Conservation (phyloP, 495 filamentous ascomycete genomes). For the Clavariopsis aquatica region DNA sequence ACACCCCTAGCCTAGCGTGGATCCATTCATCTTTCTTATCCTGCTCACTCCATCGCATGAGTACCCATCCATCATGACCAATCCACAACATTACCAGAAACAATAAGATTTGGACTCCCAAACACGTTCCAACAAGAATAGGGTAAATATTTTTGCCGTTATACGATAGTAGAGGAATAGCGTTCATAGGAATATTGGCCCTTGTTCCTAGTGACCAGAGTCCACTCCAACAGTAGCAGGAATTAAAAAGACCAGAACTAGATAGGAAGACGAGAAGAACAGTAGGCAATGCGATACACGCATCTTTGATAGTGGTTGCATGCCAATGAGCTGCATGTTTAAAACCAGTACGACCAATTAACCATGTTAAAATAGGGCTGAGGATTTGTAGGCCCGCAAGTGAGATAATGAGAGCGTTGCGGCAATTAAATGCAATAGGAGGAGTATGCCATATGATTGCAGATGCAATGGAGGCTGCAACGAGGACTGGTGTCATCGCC, state of each 20-base stretch:
- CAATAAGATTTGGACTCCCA: constrained; percentile 16
- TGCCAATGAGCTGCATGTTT: constrained; percentile 30
- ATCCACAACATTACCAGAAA: constrained; percentile 21
- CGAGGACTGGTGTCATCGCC: constrained; percentile 27
- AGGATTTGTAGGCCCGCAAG: constrained; percentile 21
- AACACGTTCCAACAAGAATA: constrained; percentile 22
- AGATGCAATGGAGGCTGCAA: constrained; percentile 29
- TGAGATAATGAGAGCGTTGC: constrained; percentile 28
- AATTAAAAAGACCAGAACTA: constrained; percentile 38
- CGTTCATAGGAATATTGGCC: constrained; percentile 25
- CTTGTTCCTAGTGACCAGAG: constrained; percentile 18
- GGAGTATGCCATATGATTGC: constrained; percentile 37
- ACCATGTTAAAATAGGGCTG: constrained; percentile 30
- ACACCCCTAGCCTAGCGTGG: neutral
- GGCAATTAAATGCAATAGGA: constrained; percentile 39
- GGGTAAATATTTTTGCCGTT: constrained; percentile 19
- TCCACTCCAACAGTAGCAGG: constrained; percentile 41
- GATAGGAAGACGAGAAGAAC: constrained; percentile 37
- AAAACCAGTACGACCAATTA: neutral
- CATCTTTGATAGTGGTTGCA: constrained; percentile 34
- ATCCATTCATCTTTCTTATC: constrained; percentile 20
- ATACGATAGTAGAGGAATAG: constrained; percentile 5
- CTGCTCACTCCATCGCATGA: constrained; percentile 32
- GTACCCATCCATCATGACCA: constrained; percentile 20
- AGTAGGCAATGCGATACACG: constrained; percentile 29